Percentiles rank a stretch among this genome's conserved stretches.
These are phyloP conservation scores for Blastobotrys ciferrii DNA, from an alignment of 1,139 yeast genomes.

Conservation along the genomic window DNA sequence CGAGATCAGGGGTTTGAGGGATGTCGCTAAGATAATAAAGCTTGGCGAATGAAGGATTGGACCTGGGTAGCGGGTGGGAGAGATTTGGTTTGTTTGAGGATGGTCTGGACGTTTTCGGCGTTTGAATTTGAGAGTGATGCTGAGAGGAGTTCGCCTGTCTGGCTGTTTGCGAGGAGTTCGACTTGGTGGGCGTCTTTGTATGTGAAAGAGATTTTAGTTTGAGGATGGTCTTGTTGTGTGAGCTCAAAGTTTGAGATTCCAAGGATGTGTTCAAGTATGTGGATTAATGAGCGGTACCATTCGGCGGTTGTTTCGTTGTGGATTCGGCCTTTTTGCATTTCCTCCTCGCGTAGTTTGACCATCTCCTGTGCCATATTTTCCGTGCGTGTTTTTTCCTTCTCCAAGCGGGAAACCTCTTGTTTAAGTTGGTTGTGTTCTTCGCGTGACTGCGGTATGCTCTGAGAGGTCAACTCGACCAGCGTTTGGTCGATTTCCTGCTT, in stretches of 20 bases:
- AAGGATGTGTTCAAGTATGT: constrained; percentile 14
- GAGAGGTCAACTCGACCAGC: not conserved
- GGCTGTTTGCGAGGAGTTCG: not conserved
- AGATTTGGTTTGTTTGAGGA: not conserved
- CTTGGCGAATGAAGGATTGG: not conserved
- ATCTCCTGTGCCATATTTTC: constrained; percentile 20
- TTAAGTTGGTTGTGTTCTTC: constrained; percentile 40
- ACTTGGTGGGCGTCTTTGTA: not conserved
- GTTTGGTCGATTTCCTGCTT: constrained; percentile 45
- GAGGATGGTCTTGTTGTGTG: not conserved
- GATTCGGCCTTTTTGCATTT: constrained; percentile 19
- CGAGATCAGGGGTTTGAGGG: not conserved
- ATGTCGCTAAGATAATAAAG: not conserved
- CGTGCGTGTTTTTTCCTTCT: constrained; percentile 13
- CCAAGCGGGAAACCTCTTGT: constrained; percentile 29
- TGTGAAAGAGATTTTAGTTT: not conserved
- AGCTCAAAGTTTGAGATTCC: not conserved
- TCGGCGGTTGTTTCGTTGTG: constrained; percentile 27
- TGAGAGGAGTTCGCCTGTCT: not conserved
- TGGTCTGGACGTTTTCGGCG: not conserved
- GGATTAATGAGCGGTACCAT: constrained; percentile 25
- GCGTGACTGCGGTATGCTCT: constrained; percentile 10
- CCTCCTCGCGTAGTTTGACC: constrained; percentile 17
- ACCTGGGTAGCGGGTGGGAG: not conserved
- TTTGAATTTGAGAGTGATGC: not conserved